These are phyloP conservation scores for Parsonsia alboflavescens DNA, from an alignment of 257 asterid species.

Conservation along the genomic window DNA sequence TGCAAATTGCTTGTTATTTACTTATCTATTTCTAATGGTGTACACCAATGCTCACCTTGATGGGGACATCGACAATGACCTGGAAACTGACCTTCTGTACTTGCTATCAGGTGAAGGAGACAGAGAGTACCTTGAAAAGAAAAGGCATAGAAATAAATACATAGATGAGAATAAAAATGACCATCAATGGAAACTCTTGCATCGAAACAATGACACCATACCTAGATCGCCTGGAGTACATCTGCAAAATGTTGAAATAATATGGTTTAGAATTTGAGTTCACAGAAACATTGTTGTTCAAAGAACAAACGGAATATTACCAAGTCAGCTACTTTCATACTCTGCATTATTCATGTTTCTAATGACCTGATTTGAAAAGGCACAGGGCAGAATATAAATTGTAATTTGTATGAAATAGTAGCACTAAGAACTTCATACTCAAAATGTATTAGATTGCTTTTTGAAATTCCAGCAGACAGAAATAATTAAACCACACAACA, in stretches of 20 bases:
- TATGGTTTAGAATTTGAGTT: neutral
- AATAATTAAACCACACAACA: neutral
- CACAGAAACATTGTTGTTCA: neutral
- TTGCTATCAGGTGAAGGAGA: slow-evolving; percentile 50
- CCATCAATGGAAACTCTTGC: neutral
- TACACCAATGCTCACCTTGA: slow-evolving; percentile 49
- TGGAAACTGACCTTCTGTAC: slow-evolving; percentile 46
- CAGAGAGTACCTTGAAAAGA: slow-evolving; percentile 42
- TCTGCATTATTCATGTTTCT: neutral
- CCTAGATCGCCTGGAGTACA: slow-evolving; percentile 81
- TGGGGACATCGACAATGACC: slow-evolving; percentile 60
- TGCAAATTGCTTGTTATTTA: neutral
- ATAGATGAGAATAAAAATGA: neutral
- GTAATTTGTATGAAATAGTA: neutral
- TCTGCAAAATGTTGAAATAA: slow-evolving; percentile 37
- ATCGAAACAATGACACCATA: slow-evolving; percentile 11
- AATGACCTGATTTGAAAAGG: neutral
- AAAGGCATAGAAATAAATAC: neutral
- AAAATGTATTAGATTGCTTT: neutral
- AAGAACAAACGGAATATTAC: no score
- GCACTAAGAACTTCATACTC: neutral
- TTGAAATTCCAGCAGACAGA: neutral
- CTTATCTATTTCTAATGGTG: neutral
- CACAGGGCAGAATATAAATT: neutral
- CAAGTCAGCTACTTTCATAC: neutral